Base-by-base conservation (phyloP, 1,284 basidiomycete genomes). In the Naganishia liquefaciens region DNA sequence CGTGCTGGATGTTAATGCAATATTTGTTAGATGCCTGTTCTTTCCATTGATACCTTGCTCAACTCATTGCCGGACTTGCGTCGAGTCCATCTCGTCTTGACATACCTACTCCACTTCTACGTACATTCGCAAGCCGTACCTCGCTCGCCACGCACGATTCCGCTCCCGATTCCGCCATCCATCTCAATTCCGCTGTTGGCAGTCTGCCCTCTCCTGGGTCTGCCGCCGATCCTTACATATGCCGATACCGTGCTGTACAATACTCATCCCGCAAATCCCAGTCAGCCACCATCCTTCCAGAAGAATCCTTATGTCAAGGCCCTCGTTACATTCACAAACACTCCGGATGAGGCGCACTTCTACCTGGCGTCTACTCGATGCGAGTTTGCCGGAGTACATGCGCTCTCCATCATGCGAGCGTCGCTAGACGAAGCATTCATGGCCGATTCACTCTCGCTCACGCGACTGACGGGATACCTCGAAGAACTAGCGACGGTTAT, bases 201-300 rank as follows among this genome's bases (percentile, higher is more conserved):
- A 69, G 82, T 93, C 27, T 91, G 87, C 23, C 79, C 82, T 0
- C 81, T 89, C 55, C 85, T 98, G 17, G 88, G 89, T 66, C 80
- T 98, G 1, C 93, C 95, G 0, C 93, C 94, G 0, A 83, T 97
- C 47, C 82, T 95, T 52, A 97, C 93, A 1, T 98, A 96, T 74
- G 90, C 93, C 13, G 93, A 95, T 75, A 89, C 88, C 33, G 93
- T 97, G 2, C 83, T 98, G 7, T 98, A 93, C 81, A 96, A 97
- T 74, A 64, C 64, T 25, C 64, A 63, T 39, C 70, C 77, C 62
- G 79, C 86, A 72, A 82, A 87, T 46, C 80, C 76, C 78, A 51
- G 85, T 84, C 55, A 75, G 30, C 65, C 71, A 84, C 65, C 85
- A 84, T 68, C 78, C 82, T 66, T 83, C 84, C 69, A 87, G 21